Evolutionary conservation across 495 filamentous ascomycete species (phyloP).

Genomic region (Penicillium desertorum): DNA sequence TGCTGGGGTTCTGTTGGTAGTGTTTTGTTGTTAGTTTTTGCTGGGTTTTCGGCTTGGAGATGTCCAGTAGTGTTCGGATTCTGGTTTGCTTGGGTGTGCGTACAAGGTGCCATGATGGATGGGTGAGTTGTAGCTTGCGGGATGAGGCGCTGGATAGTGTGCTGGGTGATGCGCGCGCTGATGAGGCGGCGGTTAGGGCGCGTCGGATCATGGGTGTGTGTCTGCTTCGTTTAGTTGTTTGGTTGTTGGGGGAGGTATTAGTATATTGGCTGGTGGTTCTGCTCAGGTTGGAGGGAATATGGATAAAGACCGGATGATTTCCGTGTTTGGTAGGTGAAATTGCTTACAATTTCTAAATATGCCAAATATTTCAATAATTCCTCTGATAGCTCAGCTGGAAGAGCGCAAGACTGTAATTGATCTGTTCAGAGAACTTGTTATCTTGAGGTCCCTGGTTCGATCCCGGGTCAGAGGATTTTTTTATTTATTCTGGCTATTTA

Average conservation of each 20-base stretch:
- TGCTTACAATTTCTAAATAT: no score
- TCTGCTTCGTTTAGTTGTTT: not conserved
- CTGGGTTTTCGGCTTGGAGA: not conserved
- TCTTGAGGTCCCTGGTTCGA: slow-evolving; percentile 11
- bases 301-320: not conserved
- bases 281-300: not conserved
- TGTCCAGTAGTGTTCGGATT: not conserved
- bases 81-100: not conserved
- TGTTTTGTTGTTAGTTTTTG: not conserved
- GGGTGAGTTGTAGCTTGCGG: not conserved
- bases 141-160: not conserved
- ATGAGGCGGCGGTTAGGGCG: not conserved
- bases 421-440: not conserved
- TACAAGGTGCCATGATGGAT: slow-evolving; percentile 2
- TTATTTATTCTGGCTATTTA: not conserved
- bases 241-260: no score
- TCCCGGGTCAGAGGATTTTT: slow-evolving; percentile 12
- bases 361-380: not conserved
- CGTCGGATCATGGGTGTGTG: not conserved
- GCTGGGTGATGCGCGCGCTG: not conserved
- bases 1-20: not conserved
- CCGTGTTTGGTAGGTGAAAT: not conserved
- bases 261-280: not conserved
- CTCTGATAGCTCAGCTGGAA: slow-evolving; percentile 18
- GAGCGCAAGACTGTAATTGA: slow-evolving; percentile 17